Conservation (phyloP, 371 early-diverging fungal genomes). For the Rhizopus microsporus region DNA sequence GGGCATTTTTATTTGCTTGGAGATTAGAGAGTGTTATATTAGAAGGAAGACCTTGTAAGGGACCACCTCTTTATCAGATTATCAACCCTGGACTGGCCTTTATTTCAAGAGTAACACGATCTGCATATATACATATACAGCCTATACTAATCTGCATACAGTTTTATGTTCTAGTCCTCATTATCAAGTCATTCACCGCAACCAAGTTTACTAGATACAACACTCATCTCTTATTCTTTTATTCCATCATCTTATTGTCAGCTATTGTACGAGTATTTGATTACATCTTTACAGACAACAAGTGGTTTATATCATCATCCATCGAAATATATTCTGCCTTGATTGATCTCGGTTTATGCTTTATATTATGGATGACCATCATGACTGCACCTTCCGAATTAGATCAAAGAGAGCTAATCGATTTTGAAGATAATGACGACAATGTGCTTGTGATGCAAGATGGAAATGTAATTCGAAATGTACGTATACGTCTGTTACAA, state of each 20-base stretch:
- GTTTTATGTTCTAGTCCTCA: constrained; percentile 54
- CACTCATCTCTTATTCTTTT: constrained; percentile 53
- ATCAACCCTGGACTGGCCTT: constrained; percentile 42
- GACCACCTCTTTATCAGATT: constrained; percentile 37
- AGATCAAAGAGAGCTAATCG: constrained; percentile 43
- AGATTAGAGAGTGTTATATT: constrained; percentile 46
- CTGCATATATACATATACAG: not conserved
- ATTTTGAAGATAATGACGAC: constrained; percentile 46
- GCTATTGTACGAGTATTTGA: constrained; percentile 51
- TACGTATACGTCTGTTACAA: constrained; percentile 15
- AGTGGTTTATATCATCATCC: constrained; percentile 36
- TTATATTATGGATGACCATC: constrained; percentile 42
- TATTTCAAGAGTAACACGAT: constrained; percentile 36
- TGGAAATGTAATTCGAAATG: constrained; percentile 47
- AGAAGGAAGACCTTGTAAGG: constrained; percentile 25
- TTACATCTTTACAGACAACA: constrained; percentile 40
- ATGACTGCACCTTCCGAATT: constrained; percentile 52
- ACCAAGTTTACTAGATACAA: constrained; percentile 57
- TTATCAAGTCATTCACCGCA: constrained; percentile 52
- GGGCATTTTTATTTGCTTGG: constrained; percentile 57
- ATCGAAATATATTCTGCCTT: constrained; percentile 45
- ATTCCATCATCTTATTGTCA: constrained; percentile 43
- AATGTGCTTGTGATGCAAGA: constrained; percentile 48
- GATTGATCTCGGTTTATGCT: constrained; percentile 43
- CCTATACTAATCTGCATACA: constrained; percentile 10